Evolutionary conservation across 768 basidiomycete species (phyloP).

Genomic region (Lactarius pseudohatsudake): DNA sequence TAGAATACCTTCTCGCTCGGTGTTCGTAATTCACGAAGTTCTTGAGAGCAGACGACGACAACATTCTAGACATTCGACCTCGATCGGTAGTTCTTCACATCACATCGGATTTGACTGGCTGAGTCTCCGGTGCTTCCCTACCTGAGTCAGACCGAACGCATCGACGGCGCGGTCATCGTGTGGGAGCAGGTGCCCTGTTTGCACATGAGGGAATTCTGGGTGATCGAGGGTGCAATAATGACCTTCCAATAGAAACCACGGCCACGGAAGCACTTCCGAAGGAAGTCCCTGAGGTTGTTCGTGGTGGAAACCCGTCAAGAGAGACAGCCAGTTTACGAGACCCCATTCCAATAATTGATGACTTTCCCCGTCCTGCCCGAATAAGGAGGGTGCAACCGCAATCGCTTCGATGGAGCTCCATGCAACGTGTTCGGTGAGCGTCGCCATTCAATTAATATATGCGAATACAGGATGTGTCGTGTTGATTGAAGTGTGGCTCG

Average conservation of each 20-base stretch:
- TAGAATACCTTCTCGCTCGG: conserved; percentile 10
- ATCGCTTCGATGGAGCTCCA: conserved; percentile 11
- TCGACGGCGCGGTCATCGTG: conserved; percentile 13
- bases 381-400: conserved; percentile 5
- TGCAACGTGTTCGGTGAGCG: conserved; percentile 11
- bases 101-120: conserved; percentile 12
- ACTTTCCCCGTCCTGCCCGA: conserved; percentile 9
- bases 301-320: neutral
- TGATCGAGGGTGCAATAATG: conserved; percentile 7
- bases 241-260: conserved; percentile 15
- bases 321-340: conserved; percentile 12
- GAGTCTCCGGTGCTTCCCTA: conserved; percentile 22
- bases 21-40: conserved; percentile 4
- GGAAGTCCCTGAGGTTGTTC: conserved; percentile 6
- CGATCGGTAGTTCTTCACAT: conserved; percentile 20
- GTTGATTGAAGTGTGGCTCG: conserved; percentile 19
- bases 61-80: conserved; percentile 13
- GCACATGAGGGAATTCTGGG: conserved; percentile 11
- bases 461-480: conserved; percentile 18
- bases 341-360: conserved; percentile 9
- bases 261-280: conserved; percentile 12
- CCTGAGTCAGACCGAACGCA: conserved; percentile 15
- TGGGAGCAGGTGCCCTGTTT: conserved; percentile 12
- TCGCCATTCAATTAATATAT: conserved; percentile 7
- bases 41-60: neutral